phyloP scores from a whole-genome alignment of 805 yeast genomes.

The Millerago galiae region DNA sequence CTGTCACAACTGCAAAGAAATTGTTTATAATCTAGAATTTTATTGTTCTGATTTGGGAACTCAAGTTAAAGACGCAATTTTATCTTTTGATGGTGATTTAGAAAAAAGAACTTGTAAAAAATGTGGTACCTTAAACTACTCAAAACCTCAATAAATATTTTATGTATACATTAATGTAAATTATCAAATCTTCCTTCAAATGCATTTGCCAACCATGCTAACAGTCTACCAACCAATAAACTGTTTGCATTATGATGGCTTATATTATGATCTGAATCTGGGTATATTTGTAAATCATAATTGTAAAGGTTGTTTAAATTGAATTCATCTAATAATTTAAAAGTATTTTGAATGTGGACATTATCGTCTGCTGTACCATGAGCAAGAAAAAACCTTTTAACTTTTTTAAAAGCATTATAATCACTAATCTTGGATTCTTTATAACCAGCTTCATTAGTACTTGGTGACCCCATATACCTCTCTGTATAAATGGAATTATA shows the following conservation, averaged over 20 bases:
- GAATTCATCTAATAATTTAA: conserved; percentile 53
- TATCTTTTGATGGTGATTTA: conserved; percentile 56
- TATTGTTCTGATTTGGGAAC: conserved; percentile 80
- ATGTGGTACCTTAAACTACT: conserved; percentile 69
- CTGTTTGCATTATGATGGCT: conserved; percentile 70
- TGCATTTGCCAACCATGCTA: conserved; percentile 52
- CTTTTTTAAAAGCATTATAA: conserved; percentile 35
- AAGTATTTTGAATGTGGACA: conserved; percentile 70
- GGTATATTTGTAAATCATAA: conserved; percentile 83
- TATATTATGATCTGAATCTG: conserved; percentile 89
- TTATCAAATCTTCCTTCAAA: conserved; percentile 35
- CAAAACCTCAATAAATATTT: conserved; percentile 43
- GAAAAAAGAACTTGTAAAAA: conserved; percentile 63
- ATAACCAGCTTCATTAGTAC: conserved; percentile 44
- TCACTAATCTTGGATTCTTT: conserved; percentile 37
- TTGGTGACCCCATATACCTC: conserved; percentile 60
- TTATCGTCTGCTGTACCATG: conserved; percentile 86
- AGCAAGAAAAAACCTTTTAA: conserved; percentile 57
- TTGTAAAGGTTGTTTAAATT: conserved; percentile 50
- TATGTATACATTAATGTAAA: neutral
- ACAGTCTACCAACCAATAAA: conserved; percentile 64
- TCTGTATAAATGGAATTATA: conserved; percentile 80
- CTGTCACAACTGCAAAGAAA: conserved; percentile 59
- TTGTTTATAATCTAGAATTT: conserved; percentile 64
- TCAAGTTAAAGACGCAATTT: conserved; percentile 80